A percentile compares a stretch with the other conserved stretches of the same genome.
These are phyloP conservation scores for Chrysoporthe deuterocubensis DNA, from an alignment of 2,329 filamentous ascomycete genomes.

Conservation along the genomic window DNA sequence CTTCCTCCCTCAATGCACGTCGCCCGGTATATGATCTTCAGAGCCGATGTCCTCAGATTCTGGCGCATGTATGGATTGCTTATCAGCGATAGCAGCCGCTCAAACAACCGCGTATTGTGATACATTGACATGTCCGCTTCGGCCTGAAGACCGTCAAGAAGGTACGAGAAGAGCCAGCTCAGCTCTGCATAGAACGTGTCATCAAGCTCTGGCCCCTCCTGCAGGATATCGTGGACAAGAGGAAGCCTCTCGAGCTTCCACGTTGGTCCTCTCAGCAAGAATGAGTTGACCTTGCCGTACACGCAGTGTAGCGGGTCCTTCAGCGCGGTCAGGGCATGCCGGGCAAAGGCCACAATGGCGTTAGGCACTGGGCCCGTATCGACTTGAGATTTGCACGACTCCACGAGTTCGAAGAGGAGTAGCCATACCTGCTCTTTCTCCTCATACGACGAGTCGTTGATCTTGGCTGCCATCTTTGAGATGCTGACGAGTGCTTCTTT, in stretches of 20 bases:
- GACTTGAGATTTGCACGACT: conserved; percentile 67
- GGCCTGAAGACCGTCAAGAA: conserved; percentile 69
- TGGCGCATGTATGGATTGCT: conserved; percentile 66
- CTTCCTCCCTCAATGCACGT: conserved; percentile 72
- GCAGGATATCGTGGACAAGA: conserved; percentile 65
- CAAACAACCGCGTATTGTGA: conserved; percentile 69
- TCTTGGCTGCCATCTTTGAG: conserved; percentile 64
- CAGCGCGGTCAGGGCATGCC: conserved; percentile 70
- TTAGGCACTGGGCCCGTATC: conserved; percentile 67
- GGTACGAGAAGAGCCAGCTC: conserved; percentile 73
- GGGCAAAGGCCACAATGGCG: conserved; percentile 75
- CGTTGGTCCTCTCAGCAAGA: conserved; percentile 74
- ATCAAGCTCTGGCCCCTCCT: conserved; percentile 71
- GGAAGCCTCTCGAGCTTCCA: conserved; percentile 79
- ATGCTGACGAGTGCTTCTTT: conserved; percentile 76
- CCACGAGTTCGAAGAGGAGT: conserved; percentile 77
- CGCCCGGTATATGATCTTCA: conserved; percentile 68
- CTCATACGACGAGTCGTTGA: conserved; percentile 71
- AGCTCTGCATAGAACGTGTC: conserved; percentile 75
- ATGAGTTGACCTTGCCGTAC: conserved; percentile 85
- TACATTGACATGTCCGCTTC: conserved; percentile 63
- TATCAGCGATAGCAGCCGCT: conserved; percentile 73
- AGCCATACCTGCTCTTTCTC: conserved; percentile 81
- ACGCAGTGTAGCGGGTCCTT: conserved; percentile 78
- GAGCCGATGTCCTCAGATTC: conserved; percentile 62